These are phyloP conservation scores for Didymella lethalis DNA, from an alignment of 2,329 filamentous ascomycete species.

Conservation along the genomic window DNA sequence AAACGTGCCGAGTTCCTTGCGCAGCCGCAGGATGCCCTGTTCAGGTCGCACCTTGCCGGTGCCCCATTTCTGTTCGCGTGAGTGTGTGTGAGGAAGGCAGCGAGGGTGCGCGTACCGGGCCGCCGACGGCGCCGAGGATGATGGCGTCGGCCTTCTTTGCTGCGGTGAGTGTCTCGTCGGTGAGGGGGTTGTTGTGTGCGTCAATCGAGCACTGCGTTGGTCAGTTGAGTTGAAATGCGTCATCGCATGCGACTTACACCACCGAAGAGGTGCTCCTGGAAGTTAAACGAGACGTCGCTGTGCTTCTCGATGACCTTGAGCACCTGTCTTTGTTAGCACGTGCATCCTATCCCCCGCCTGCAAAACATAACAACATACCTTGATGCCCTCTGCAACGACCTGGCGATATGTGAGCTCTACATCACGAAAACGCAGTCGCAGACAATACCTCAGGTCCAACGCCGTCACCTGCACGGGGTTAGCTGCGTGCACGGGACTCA, in stretches of 20 bases:
- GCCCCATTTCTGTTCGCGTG: constrained; percentile 76
- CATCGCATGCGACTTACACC: constrained; percentile 71
- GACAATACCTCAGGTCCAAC: constrained; percentile 52
- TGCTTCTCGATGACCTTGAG: constrained; percentile 80
- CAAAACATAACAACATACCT: constrained; percentile 62
- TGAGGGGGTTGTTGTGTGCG: constrained; percentile 77
- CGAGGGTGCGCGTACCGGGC: constrained; percentile 66
- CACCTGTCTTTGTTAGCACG: constrained; percentile 61
- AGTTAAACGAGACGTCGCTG: constrained; percentile 80
- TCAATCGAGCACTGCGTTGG: constrained; percentile 81
- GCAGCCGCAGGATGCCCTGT: constrained; percentile 87
- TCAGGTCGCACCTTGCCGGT: constrained; percentile 88
- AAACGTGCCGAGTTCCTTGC: constrained; percentile 93
- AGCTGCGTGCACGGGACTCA: constrained; percentile 5
- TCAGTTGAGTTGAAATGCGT: constrained; percentile 11
- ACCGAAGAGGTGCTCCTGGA: constrained; percentile 88
- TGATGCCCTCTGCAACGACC: constrained; percentile 85
- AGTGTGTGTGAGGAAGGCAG: constrained; percentile 9
- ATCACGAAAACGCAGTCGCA: constrained; percentile 1
- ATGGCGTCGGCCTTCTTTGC: constrained; percentile 89
- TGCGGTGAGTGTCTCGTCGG: constrained; percentile 80
- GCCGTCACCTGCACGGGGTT: constrained; percentile 49
- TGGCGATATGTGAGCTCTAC: constrained; percentile 48
- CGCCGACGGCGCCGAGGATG: constrained; percentile 90
- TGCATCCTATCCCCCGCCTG: background rate